Base-by-base conservation (phyloP, 441 rosid genomes). In the Pelargonium myrrhifolium region DNA sequence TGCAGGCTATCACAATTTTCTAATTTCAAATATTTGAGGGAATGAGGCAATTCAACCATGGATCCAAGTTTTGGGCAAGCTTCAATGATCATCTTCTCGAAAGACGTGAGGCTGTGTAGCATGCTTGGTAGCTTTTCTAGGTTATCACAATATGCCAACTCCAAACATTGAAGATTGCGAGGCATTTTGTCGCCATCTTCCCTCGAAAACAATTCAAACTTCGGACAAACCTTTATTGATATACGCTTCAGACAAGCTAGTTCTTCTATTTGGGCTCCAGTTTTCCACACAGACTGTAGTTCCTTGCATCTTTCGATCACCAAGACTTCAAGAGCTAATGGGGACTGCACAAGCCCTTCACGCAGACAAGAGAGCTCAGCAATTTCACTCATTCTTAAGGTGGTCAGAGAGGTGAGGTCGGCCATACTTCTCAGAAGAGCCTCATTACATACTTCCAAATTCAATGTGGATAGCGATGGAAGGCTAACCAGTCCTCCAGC, bases 61-160 rank as follows among this genome's bases (percentile, higher is more conserved):
- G 26, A 56, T 20, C 28, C 61, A 56, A 56, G 61, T 24, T 14
- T 64, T 12, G 56, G 66, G 64, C 79, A 75, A 12, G 5, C 28
- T 3, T 62, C 49, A 75, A 69, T 26, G 58, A 53, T 64, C 65
- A 73, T 0, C 22, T 55, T 49, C 47, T 64, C 55, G 43, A 73
- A 65, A 43, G 72, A 73, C 58, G 61, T 1, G 10, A 68, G 60
- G 47, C 49, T 28, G 1, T 20, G 61, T 56, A 17, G 47, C 68
- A 9, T 56, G 61, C 10, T 3, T 9, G 61, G 61, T 56, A 56
- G 61, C 26, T 18, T 56, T 24, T 56, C 61, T 24, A 56, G 61
- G 61, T 56, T 56, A 56, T 56, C 61, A 56, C 61, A 56, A 20
- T 56, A 56, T 20, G 61, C 61, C 28, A 56, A 56, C 61, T 56